Evolutionary conservation across 1,284 basidiomycete species (phyloP).

Genomic region (Peniophora sp.): DNA sequence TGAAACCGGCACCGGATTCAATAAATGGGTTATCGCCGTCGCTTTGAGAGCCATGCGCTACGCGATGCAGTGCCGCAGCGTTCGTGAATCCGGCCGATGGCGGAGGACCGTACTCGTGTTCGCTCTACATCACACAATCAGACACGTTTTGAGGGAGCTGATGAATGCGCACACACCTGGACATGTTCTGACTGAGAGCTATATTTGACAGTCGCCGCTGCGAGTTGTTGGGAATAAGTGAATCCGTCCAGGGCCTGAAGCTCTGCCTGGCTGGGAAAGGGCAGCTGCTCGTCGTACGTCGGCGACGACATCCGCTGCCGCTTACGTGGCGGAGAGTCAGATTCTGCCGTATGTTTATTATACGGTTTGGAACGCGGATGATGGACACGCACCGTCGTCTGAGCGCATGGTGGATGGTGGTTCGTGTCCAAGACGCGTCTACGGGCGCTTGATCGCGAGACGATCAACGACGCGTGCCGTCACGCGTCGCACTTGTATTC

Average conservation of each 20-base stretch:
- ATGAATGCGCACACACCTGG: not conserved
- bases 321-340: constrained; percentile 21
- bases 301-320: constrained; percentile 60
- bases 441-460: no score
- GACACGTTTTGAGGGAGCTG: not conserved
- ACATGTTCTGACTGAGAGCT: no score
- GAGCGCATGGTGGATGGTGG: not conserved
- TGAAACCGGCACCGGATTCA: not conserved
- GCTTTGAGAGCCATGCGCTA: not conserved
- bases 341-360: not conserved
- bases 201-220: no score
- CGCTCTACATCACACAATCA: not conserved
- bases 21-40: constrained; percentile 5
- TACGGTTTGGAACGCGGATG: constrained; percentile 14
- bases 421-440: no score
- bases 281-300: constrained; percentile 53
- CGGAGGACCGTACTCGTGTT: not conserved
- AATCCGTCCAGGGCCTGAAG: constrained; percentile 32
- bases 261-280: constrained; percentile 47
- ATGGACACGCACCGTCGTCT: constrained; percentile 7
- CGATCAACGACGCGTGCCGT: not conserved
- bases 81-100: not conserved
- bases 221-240: no score
- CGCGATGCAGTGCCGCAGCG: not conserved
- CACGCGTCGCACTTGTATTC: not conserved